Evolutionary conservation across 2,329 filamentous ascomycete species (phyloP).

Genomic region (Dactylellina leptospora): DNA sequence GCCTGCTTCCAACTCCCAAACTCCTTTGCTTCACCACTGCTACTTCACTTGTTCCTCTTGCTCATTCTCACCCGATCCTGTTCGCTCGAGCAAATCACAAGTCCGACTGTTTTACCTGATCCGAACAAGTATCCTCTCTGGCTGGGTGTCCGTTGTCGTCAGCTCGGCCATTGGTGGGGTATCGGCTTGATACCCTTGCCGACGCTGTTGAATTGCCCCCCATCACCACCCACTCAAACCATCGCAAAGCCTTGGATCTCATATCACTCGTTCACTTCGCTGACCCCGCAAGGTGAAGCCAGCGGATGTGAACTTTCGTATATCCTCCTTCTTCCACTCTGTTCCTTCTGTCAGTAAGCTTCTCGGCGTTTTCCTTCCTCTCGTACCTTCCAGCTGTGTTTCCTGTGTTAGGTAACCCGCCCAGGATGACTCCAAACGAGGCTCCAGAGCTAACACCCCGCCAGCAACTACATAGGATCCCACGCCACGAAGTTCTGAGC

Average conservation of each 20-base stretch:
- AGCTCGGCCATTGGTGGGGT: conserved; percentile 31
- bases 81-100: not conserved
- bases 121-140: conserved; percentile 11
- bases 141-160: conserved; percentile 15
- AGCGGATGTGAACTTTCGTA: not conserved
- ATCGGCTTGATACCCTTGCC: conserved; percentile 6
- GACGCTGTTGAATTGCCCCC: conserved; percentile 7
- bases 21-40: not conserved
- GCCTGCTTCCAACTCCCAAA: not conserved
- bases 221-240: conserved; percentile 25
- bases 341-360: conserved; percentile 41
- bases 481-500: conserved; percentile 31
- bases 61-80: not conserved
- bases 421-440: conserved; percentile 47
- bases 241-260: conserved; percentile 33
- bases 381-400: conserved; percentile 22
- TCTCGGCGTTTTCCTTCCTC: conserved; percentile 16
- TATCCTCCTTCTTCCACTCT: not conserved
- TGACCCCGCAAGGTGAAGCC: not conserved
- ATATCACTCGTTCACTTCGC: conserved; percentile 11
- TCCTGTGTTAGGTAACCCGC: not conserved
- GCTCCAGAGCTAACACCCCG: conserved; percentile 39
- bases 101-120: not conserved
- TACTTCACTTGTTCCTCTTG: not conserved
- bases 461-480: conserved; percentile 48